Evolutionary conservation across 768 basidiomycete genomes (phyloP), one percentile per base, ranked within the genome.

Genomic region (Russula griseocarnosa): DNA sequence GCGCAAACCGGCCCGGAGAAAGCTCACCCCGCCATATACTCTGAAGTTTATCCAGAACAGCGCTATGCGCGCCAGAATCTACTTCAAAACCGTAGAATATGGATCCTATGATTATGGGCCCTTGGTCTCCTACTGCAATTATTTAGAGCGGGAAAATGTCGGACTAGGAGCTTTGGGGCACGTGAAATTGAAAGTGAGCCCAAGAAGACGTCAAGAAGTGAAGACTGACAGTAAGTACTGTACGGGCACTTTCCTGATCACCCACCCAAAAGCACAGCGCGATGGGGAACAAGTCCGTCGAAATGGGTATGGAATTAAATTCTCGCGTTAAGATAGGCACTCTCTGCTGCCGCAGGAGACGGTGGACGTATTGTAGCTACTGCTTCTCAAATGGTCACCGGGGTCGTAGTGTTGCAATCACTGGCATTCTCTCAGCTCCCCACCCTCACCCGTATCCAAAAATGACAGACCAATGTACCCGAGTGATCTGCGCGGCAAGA

Each of bases 41-140:
- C n/a, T n/a, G 36, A 14, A 13, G 34, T 36, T 14, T 14, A 13
- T 36, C 36, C 36, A 36, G 14, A 36, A 66, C n/a, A 61, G 53
- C 1, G 54, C 52, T 59, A 63, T 67, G n/a, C n/a, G n/a, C n/a
- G n/a, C n/a, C n/a, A n/a, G n/a, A n/a, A n/a, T 69, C 28, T 56
- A 58, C 14, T 50, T 59, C 22, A 69, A n/a, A 18, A 60, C 36
- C 5, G 26, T 47, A 49, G 30, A 69, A 61, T 67, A 59, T 1
- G 67, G 62, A 20, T 67, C 67, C n/a, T n/a, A n/a, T n/a, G n/a
- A n/a, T n/a, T 67, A 59, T 1, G 67, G 62, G 16, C 64, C 67
- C 3, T 56, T 56, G 30, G 30, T 30, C 3, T 4, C 30, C 5
- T 6, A 5, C 67, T 16, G 22, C 55, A 3, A 61, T 22, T 16